A percentile compares a stretch with the other conserved stretches of the same genome.
These are phyloP conservation scores for Vitis rotundifolia DNA, from an alignment of 164 flowering plant genomes.

Conservation along the genomic window DNA sequence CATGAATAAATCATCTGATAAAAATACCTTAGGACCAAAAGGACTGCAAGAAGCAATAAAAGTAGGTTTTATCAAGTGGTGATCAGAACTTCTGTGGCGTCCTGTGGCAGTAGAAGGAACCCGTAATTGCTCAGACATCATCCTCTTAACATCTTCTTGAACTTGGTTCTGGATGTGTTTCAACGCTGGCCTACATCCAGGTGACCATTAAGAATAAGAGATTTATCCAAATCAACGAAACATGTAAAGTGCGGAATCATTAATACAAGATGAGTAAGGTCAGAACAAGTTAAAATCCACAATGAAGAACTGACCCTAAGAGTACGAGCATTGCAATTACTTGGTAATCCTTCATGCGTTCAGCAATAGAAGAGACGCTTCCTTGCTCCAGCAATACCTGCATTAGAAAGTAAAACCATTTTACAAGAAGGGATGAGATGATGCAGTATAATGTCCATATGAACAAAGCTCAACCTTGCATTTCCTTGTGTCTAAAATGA, in stretches of 20 bases:
- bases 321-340: conserved; percentile 87
- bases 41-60: conserved; percentile 79
- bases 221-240: background rate
- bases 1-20: background rate
- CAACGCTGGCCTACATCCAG: conserved; percentile 64
- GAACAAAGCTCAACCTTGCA: background rate
- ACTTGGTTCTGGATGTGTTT: conserved; percentile 55
- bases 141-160: conserved; percentile 73
- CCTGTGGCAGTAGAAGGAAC: conserved; percentile 32
- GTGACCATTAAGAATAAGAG: conserved; percentile 1
- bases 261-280: background rate
- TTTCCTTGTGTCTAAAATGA: background rate
- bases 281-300: background rate
- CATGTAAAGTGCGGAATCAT: background rate
- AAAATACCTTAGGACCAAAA: conserved; percentile 84
- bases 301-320: conserved; percentile 56
- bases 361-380: conserved; percentile 36
- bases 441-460: background rate
- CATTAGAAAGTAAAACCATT: conserved; percentile 3
- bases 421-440: background rate
- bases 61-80: conserved; percentile 40
- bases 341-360: conserved; percentile 83
- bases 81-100: conserved; percentile 15
- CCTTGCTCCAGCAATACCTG: conserved; percentile 76
- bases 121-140: conserved; percentile 70